A percentile compares a stretch with the other conserved stretches of the same genome.
Conservation (phyloP, 805 yeast genomes). For the Spathaspora passalidarum region DNA sequence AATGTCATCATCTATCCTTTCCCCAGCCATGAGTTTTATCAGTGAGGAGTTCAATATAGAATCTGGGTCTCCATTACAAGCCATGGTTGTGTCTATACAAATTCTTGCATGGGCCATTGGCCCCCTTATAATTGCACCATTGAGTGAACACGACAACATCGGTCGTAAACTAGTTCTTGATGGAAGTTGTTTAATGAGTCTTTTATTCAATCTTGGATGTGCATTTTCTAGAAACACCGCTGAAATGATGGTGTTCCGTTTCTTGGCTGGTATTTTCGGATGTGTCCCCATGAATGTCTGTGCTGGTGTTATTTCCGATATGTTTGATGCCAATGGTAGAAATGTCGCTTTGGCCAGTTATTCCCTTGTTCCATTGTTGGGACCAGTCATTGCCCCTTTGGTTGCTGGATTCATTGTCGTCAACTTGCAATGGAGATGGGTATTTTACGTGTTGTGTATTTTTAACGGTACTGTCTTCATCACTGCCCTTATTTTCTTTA, state of each 20-base stretch:
- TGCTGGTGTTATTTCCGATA: slow-evolving; percentile 37
- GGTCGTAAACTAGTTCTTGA: slow-evolving; percentile 35
- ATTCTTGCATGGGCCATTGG: slow-evolving; percentile 41
- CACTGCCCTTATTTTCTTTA: slow-evolving; percentile 26
- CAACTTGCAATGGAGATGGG: slow-evolving; percentile 35
- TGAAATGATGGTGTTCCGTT: slow-evolving; percentile 32
- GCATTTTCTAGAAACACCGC: slow-evolving; percentile 31
- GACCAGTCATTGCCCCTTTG: slow-evolving; percentile 38
- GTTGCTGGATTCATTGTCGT: slow-evolving; percentile 34
- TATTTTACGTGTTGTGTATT: slow-evolving; percentile 30
- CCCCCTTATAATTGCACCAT: slow-evolving; percentile 37
- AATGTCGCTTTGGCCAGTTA: slow-evolving; percentile 35
- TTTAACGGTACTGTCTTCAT: slow-evolving; percentile 33
- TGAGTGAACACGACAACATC: slow-evolving; percentile 33
- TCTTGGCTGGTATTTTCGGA: slow-evolving; percentile 37
- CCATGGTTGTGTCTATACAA: slow-evolving; percentile 36
- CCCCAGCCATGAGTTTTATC: slow-evolving; percentile 33
- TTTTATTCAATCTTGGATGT: slow-evolving; percentile 34
- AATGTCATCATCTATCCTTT: slow-evolving; percentile 38
- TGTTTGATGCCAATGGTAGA: slow-evolving; percentile 30
- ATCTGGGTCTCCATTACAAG: slow-evolving; percentile 16
- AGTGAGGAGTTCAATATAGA: slow-evolving; percentile 27
- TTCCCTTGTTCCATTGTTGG: slow-evolving; percentile 34
- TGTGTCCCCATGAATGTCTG: slow-evolving; percentile 37
- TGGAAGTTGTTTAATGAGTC: slow-evolving; percentile 31